These are phyloP conservation scores for Ormosia semicastrata DNA, from an alignment of 306 rosid species.

Conservation along the genomic window DNA sequence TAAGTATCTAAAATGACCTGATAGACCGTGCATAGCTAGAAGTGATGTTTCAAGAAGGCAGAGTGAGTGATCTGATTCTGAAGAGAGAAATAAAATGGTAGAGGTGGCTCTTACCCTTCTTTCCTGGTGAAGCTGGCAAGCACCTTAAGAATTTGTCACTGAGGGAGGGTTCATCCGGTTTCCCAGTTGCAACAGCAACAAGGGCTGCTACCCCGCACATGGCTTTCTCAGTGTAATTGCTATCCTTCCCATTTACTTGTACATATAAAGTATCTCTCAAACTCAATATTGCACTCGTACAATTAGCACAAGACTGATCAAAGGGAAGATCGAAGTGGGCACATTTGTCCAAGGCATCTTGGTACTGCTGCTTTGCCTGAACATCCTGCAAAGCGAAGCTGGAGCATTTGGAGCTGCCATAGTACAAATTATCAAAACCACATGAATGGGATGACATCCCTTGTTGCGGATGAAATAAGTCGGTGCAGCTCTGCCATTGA, in stretches of 20 bases:
- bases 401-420: constrained; percentile 29
- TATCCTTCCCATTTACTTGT: neutral
- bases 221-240: constrained; percentile 24
- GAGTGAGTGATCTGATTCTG: neutral
- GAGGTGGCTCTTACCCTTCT: constrained; percentile 33
- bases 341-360: constrained; percentile 38
- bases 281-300: constrained; percentile 24
- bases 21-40: no score
- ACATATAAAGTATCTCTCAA: constrained; percentile 32
- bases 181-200: constrained; percentile 47
- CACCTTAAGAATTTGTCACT: constrained; percentile 47
- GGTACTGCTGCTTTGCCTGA: constrained; percentile 8
- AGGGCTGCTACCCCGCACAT: constrained; percentile 57
- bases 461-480: constrained; percentile 17
- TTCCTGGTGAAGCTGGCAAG: constrained; percentile 24
- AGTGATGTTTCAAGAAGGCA: no score
- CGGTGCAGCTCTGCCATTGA: constrained; percentile 40
- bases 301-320: constrained; percentile 29
- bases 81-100: neutral
- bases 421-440: constrained; percentile 37
- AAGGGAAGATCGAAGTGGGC: constrained; percentile 28
- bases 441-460: constrained; percentile 36
- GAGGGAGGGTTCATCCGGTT: constrained; percentile 9
- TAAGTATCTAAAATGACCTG: no score
- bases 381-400: neutral